phyloP scores from a whole-genome alignment of 129 eudicot genomes.

The Silybum marianum region DNA sequence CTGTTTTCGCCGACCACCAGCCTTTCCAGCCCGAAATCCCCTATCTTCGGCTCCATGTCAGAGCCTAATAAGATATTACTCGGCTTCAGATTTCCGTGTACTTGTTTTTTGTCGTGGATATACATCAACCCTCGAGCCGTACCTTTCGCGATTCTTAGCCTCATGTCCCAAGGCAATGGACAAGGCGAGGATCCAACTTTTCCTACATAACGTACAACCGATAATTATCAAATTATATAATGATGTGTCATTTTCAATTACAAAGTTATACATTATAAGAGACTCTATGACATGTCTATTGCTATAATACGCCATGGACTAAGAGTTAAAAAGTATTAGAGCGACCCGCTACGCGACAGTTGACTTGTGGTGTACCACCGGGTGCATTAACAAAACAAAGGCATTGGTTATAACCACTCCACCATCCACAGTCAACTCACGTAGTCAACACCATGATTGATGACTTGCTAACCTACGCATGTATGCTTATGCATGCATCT shows the following conservation, averaged over 20 bases:
- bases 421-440: conserved; percentile 48
- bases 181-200: conserved; percentile 94
- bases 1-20: conserved; percentile 67
- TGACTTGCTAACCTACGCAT: conserved; percentile 38
- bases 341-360: conserved; percentile 43
- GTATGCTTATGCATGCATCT: conserved; percentile 12
- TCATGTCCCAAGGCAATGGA: conserved; percentile 81
- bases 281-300: conserved; percentile 24
- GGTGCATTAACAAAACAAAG: conserved; percentile 38
- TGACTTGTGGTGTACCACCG: conserved; percentile 43
- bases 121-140: conserved; percentile 85
- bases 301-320: conserved; percentile 40
- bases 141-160: conserved; percentile 92
- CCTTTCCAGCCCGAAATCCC: conserved; percentile 89
- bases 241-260: conserved; percentile 43
- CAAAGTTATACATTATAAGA: background rate
- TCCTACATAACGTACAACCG: conserved; percentile 46
- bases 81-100: conserved; percentile 90
- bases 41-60: conserved; percentile 94
- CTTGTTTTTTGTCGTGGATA: conserved; percentile 93
- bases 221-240: background rate
- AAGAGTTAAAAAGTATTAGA: conserved; percentile 18
- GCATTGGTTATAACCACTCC: conserved; percentile 76
- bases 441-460: conserved; percentile 14
- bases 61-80: conserved; percentile 69